These are phyloP conservation scores for Aspergillus tamarii DNA, from an alignment of 2,329 filamentous ascomycete species.

Conservation along the genomic window DNA sequence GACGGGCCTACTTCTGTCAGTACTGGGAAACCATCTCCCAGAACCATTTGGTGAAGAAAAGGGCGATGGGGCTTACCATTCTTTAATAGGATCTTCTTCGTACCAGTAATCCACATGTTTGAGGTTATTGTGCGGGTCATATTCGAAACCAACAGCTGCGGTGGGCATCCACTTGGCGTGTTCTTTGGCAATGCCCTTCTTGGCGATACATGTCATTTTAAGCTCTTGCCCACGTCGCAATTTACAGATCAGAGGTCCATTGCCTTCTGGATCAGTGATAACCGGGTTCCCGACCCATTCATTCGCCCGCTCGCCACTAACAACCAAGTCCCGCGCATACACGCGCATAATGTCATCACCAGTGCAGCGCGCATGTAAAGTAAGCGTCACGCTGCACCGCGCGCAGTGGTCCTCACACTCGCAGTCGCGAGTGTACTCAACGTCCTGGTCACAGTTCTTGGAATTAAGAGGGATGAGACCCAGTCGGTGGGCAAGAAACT, in stretches of 20 bases:
- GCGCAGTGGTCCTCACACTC: conserved; percentile 96
- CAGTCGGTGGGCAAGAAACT: conserved; percentile 91
- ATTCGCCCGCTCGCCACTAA: conserved; percentile 70
- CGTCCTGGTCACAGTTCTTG: conserved; percentile 75
- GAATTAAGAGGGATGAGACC: conserved; percentile 87
- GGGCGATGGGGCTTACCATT: conserved; percentile 67
- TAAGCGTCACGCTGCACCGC: conserved; percentile 82
- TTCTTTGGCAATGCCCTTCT: conserved; percentile 98
- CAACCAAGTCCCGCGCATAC: conserved; percentile 84
- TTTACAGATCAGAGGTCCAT: conserved; percentile 87
- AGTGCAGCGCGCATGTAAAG: conserved; percentile 82
- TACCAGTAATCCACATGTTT: conserved; percentile 94
- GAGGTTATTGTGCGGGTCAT: conserved; percentile 96
- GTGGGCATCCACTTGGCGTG: conserved; percentile 98
- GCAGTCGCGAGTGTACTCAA: conserved; percentile 90
- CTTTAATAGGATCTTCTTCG: conserved; percentile 77
- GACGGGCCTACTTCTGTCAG: conserved; percentile 35
- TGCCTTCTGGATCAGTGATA: conserved; percentile 78
- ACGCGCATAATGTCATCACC: conserved; percentile 89
- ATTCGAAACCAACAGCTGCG: conserved; percentile 92
- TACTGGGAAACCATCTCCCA: not conserved
- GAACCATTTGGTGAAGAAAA: not conserved
- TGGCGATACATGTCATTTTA: conserved; percentile 87
- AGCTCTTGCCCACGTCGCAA: conserved; percentile 87
- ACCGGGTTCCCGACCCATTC: conserved; percentile 78